These are phyloP conservation scores for Azolla pinnata DNA, from an alignment of 75 land plant genomes.

Conservation along the genomic window DNA sequence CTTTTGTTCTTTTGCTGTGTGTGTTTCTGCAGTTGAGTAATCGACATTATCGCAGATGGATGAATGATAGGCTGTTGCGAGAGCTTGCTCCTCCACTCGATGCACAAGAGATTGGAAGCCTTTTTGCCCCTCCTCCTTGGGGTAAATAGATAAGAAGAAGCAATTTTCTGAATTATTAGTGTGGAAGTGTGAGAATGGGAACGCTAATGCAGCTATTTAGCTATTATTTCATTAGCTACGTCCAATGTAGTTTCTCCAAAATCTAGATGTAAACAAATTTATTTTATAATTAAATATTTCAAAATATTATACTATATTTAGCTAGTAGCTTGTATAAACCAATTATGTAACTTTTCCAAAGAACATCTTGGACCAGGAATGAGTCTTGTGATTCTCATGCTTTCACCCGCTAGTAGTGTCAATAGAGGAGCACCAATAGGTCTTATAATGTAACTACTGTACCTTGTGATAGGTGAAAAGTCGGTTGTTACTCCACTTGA, in stretches of 20 bases:
- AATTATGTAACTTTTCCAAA: no score
- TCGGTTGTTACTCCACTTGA: conserved; percentile 51
- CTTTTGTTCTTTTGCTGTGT: no score
- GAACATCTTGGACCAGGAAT: no score
- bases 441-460: no score
- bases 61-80: conserved; percentile 76
- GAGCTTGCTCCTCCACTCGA: conserved; percentile 89
- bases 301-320: background rate
- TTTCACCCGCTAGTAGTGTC: no score
- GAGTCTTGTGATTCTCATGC: no score
- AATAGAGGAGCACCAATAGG: no score
- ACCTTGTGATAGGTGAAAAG: conserved; percentile 77
- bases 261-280: background rate
- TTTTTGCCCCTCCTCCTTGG: conserved; percentile 99
- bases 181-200: no score
- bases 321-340: background rate
- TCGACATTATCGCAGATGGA: conserved; percentile 74
- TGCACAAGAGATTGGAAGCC: conserved; percentile 79
- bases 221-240: background rate
- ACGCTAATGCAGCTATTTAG: no score
- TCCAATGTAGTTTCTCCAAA: background rate
- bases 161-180: no score
- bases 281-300: background rate
- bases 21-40: conserved; percentile 61
- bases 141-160: conserved; percentile 63